Base-by-base conservation (phyloP, 2,329 filamentous ascomycete genomes). In the Alternaria atra region DNA sequence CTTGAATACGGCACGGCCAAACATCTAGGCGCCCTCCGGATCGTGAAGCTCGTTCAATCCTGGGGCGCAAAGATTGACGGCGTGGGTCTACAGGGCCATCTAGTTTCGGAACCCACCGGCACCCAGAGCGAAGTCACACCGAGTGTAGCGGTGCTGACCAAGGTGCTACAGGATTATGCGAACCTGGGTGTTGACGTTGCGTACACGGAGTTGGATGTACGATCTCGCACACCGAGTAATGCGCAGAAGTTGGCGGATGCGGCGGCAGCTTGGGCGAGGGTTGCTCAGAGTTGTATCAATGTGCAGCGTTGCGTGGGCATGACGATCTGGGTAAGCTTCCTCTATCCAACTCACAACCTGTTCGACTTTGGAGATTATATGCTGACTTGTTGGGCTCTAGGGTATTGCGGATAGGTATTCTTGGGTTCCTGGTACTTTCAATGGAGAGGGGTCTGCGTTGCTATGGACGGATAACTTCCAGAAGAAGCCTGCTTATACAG, bases 171-270 rank as follows among this genome's bases (percentile, higher is more conserved):
- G 52, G 79, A 82, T 54, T 88, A 87, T 77, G 80, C 83, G 2
- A 78, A 81, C 3, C 80, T 86, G 6, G 81, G 80, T 13, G 79
- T 86, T n/a, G 86, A 89, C 63, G 83, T 89, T 29, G 85, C 86
- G 5, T 84, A 86, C 74, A 89, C 87, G 0, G 87, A 89, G 79
- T 75, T 89, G 13, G 87, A 89, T 70, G 84, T 89, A 65, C 81
- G 86, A 60, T 73, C 70, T 6, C 77, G 74, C 4, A 76, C 86
- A 2, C 84, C 86, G 0, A 73, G 81, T 6, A 82, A 75, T 4
- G 70, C 71, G 1, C 67, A 79, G 1, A 80, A 79, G 23, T 72
- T 82, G 25, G 66, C 76, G 29, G 80, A 81, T 46, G 64, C 59
- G 73, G 81, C 80, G 1, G 70, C 73, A 25, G 83, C 84, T 64